Conservation (phyloP, 129 eudicot species). For the Kitagawia praeruptora region DNA sequence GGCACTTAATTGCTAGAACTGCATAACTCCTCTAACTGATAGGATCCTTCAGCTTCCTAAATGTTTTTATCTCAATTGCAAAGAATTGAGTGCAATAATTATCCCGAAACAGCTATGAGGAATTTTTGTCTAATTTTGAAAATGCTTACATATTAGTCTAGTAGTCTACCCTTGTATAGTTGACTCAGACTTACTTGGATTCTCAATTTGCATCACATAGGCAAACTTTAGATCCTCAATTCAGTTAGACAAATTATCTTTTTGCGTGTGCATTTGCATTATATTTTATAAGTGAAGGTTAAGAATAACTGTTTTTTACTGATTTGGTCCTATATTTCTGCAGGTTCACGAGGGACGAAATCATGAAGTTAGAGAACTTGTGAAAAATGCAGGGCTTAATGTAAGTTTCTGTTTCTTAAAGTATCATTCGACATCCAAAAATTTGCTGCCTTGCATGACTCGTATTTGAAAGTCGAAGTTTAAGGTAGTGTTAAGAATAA, state of each 20-base stretch:
- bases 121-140: neutral
- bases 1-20: neutral
- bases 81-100: neutral
- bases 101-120: neutral
- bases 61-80: neutral
- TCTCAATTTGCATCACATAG: neutral
- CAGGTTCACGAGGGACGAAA: slow-evolving; percentile 98
- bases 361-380: slow-evolving; percentile 98
- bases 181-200: neutral
- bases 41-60: neutral
- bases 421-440: neutral
- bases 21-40: neutral
- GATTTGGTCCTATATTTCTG: neutral
- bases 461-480: neutral
- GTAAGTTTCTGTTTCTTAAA: slow-evolving; percentile 27
- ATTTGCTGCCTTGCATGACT: neutral
- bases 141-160: neutral
- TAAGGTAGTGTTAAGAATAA: neutral
- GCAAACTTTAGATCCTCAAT: neutral
- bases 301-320: neutral
- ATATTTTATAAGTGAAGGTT: neutral
- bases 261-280: neutral
- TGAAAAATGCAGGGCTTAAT: slow-evolving; percentile 95
- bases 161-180: neutral
- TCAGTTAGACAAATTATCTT: neutral